phyloP scores from a whole-genome alignment of 1,284 basidiomycete species.

The Ustilago curta region DNA sequence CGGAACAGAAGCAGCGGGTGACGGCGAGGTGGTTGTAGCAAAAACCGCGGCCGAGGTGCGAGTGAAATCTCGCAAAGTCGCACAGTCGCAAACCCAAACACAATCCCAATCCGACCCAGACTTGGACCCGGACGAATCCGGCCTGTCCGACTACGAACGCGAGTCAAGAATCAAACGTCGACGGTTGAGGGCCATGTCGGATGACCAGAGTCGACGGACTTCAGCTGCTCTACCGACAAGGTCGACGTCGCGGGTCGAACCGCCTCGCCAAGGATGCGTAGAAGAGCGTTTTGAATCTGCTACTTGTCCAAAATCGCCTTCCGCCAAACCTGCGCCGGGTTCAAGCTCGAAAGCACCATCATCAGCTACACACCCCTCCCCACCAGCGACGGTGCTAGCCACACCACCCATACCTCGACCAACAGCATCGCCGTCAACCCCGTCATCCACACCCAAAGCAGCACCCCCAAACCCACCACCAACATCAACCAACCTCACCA shows the following conservation, averaged over 20 bases:
- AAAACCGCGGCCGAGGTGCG: not conserved
- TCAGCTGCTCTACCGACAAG: no score
- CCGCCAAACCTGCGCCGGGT: no score
- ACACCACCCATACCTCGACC: no score
- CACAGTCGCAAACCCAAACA: slow-evolving; percentile 6
- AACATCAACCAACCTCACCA: not conserved
- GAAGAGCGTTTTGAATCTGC: no score
- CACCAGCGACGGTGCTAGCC: no score
- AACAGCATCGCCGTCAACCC: not conserved
- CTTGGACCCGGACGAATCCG: slow-evolving; percentile 25
- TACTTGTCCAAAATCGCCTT: no score
- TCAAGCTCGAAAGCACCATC: no score
- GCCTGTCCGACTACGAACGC: slow-evolving; percentile 39
- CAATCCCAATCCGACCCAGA: slow-evolving; percentile 16
- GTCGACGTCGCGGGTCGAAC: no score
- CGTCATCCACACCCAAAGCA: not conserved
- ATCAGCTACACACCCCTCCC: no score
- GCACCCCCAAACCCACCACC: not conserved
- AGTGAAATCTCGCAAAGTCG: not conserved
- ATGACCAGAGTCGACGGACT: no score
- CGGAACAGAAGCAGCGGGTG: no score
- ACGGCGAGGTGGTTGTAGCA: not conserved
- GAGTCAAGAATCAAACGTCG: not conserved
- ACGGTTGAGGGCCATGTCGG: not conserved
- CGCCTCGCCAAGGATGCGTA: no score